Evolutionary conservation across 1,139 yeast genomes (phyloP).

Genomic region (Meyerozyma elateridarum): DNA sequence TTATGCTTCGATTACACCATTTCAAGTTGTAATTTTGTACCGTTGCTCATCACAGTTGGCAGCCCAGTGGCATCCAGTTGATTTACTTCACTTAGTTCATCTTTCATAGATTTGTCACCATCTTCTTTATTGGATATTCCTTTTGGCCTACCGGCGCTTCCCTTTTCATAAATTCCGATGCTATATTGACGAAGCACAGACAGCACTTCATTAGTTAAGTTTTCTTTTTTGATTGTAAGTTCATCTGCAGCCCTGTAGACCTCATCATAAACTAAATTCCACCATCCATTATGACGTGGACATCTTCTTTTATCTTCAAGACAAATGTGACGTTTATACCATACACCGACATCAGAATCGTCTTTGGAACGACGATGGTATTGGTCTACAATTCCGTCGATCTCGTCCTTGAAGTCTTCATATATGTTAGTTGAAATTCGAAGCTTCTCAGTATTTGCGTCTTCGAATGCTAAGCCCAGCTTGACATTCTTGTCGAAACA

Average conservation of each 20-base stretch:
- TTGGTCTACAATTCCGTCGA: conserved; percentile 16
- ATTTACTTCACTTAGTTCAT: too few relatives aligned
- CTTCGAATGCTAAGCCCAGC: conserved; percentile 4
- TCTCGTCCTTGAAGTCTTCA: conserved; percentile 14
- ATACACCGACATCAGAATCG: conserved; percentile 16
- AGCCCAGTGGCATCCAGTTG: too few relatives aligned
- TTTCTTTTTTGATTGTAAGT: conserved; percentile 17
- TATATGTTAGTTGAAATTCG: conserved; percentile 8
- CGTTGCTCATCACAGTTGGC: not conserved
- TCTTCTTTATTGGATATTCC: too few relatives aligned
- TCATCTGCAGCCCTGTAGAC: conserved; percentile 28
- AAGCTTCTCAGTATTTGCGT: not conserved
- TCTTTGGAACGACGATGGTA: conserved; percentile 9
- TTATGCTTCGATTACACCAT: not conserved
- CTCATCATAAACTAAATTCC: conserved; percentile 46
- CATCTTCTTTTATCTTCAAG: conserved; percentile 64
- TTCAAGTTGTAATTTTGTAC: not conserved
- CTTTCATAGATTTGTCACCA: too few relatives aligned
- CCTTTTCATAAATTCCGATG: conserved; percentile 29
- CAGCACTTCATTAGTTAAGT: conserved; percentile 21
- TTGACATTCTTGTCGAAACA: conserved; percentile 21
- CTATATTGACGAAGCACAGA: conserved; percentile 30
- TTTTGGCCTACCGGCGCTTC: too few relatives aligned
- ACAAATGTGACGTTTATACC: conserved; percentile 37
- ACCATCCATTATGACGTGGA: conserved; percentile 65